Evolutionary conservation across 805 yeast genomes (phyloP).

Genomic region (Brettanomyces nanus): DNA sequence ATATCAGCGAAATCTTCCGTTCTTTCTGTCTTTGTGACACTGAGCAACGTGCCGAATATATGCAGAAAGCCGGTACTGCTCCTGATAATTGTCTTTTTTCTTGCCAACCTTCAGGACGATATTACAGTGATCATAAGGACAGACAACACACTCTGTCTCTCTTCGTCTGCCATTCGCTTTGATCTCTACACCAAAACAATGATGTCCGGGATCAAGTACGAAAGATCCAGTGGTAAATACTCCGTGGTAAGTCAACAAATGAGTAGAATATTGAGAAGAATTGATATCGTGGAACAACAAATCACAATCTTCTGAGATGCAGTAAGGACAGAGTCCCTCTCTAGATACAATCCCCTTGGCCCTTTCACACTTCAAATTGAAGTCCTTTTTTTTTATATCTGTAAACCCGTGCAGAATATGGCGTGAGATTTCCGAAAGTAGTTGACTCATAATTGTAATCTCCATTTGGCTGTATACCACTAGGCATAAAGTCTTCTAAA

Average conservation of each 20-base stretch:
- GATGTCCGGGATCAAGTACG: slow-evolving; percentile 7
- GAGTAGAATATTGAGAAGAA: slow-evolving; percentile 14
- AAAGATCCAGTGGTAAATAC: slow-evolving; percentile 13
- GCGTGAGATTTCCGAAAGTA: background rate
- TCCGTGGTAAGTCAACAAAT: slow-evolving; percentile 15
- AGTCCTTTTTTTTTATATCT: slow-evolving; percentile 3
- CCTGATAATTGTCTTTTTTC: slow-evolving; percentile 1
- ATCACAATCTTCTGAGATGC: slow-evolving; percentile 3
- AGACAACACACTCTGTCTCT: slow-evolving; percentile 9
- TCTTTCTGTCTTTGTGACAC: slow-evolving; percentile 7
- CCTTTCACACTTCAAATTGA: slow-evolving; percentile 3
- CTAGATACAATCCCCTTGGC: slow-evolving; percentile 7
- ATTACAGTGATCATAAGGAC: slow-evolving; percentile 8
- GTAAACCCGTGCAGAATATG: slow-evolving; percentile 7
- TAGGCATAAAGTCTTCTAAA: background rate
- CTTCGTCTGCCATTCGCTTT: slow-evolving; percentile 1
- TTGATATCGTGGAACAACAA: slow-evolving; percentile 13
- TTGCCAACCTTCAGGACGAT: slow-evolving; percentile 6
- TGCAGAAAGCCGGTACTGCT: slow-evolving; percentile 5
- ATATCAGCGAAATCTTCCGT: background rate
- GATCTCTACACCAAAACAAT: slow-evolving; percentile 7
- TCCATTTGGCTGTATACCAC: slow-evolving; percentile 4
- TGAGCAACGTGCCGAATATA: slow-evolving; percentile 12
- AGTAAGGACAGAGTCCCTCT: slow-evolving; percentile 16
- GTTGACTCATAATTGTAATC: slow-evolving; percentile 4